phyloP scores from a whole-genome alignment of 2,329 filamentous ascomycete species.

The Penicillium capsulatum region DNA sequence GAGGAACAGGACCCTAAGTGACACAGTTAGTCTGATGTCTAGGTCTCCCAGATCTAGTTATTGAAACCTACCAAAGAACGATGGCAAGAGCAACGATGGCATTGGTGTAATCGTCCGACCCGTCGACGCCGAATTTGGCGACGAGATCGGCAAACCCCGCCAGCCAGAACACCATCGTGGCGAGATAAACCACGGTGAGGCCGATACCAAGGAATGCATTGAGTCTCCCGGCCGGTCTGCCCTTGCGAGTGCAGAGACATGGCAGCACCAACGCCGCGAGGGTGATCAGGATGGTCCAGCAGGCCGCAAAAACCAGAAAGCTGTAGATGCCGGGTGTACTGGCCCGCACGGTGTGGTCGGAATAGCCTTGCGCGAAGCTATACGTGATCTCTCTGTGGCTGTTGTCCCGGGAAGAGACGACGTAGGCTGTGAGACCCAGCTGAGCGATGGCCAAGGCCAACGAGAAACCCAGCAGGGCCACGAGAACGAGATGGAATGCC shows the following conservation, averaged over 20 bases:
- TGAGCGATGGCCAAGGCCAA: constrained; percentile 28
- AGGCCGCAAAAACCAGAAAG: constrained; percentile 24
- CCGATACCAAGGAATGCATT: constrained; percentile 21
- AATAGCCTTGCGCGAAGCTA: constrained; percentile 5
- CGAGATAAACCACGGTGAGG: constrained; percentile 22
- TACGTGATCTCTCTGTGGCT: constrained; percentile 2
- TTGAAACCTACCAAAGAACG: constrained; percentile 23
- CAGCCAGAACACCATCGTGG: constrained; percentile 33
- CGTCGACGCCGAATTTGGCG: constrained; percentile 7
- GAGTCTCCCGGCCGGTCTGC: constrained; percentile 12
- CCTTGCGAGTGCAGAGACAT: constrained; percentile 17
- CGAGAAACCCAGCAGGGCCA: constrained; percentile 21
- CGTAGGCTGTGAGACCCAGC: constrained; percentile 26
- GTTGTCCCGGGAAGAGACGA: constrained; percentile 8
- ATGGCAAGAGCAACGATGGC: constrained; percentile 30
- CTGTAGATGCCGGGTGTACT: constrained; percentile 19
- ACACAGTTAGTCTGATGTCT: not conserved
- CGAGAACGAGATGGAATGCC: constrained; percentile 23
- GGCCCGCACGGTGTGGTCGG: constrained; percentile 11
- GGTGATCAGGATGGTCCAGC: constrained; percentile 27
- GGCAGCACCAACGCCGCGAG: constrained; percentile 20
- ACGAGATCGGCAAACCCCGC: constrained; percentile 29
- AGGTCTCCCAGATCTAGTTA: not conserved
- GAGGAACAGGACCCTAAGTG: constrained; percentile 27
- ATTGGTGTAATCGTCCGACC: constrained; percentile 16